These are phyloP conservation scores for Coprinellus micaceus DNA, from an alignment of 768 basidiomycete species.

Conservation along the genomic window DNA sequence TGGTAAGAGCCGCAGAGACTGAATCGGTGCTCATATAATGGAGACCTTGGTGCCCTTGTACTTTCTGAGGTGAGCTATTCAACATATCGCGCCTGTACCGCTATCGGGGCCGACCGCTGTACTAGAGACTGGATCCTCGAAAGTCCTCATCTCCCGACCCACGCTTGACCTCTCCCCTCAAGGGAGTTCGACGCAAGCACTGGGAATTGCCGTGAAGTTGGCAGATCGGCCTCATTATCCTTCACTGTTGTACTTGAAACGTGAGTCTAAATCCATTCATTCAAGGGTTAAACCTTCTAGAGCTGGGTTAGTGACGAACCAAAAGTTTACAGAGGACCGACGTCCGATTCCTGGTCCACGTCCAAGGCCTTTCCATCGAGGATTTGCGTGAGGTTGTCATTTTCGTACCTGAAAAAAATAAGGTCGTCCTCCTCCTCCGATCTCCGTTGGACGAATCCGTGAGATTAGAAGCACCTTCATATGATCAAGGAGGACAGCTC, in stretches of 20 bases:
- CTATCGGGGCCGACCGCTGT: background rate
- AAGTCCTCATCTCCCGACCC: too few relatives aligned
- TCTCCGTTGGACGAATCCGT: slow-evolving; percentile 5
- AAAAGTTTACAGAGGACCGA: background rate
- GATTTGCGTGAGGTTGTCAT: background rate
- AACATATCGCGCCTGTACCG: background rate
- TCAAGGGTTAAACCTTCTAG: background rate
- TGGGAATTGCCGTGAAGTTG: slow-evolving; percentile 4
- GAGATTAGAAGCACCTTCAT: slow-evolving; percentile 11
- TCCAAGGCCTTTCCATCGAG: background rate
- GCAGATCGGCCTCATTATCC: slow-evolving; percentile 11
- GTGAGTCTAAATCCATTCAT: slow-evolving; percentile 3
- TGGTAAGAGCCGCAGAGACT: background rate
- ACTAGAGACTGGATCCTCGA: too few relatives aligned
- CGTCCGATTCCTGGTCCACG: background rate
- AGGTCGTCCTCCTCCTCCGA: slow-evolving; percentile 4
- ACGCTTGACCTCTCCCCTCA: too few relatives aligned
- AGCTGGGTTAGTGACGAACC: background rate
- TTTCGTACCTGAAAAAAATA: slow-evolving; percentile 5
- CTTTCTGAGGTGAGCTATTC: background rate
- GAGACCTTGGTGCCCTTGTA: too few relatives aligned
- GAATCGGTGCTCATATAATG: background rate
- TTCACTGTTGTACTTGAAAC: slow-evolving; percentile 5
- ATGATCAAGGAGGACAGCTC: slow-evolving; percentile 7
- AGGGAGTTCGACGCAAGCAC: background rate